Evolutionary conservation across 192 early-diverging fungal genomes (phyloP).

Genomic region (Coemansia sp.): DNA sequence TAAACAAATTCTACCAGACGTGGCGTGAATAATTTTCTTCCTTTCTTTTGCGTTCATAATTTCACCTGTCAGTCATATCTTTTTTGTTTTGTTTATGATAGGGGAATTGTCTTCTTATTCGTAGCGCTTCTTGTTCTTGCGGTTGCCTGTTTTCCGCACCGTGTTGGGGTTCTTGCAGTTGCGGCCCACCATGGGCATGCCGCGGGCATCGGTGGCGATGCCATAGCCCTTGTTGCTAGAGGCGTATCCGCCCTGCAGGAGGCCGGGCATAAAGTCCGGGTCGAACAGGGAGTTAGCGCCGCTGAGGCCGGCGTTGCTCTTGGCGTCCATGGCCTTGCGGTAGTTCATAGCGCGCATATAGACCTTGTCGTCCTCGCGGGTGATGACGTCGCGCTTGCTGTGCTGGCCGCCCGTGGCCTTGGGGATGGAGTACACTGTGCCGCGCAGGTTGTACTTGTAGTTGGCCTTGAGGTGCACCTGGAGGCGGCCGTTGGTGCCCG

Average conservation of each 20-base stretch:
- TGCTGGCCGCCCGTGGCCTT: conserved; percentile 76
- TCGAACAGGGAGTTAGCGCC: conserved; percentile 36
- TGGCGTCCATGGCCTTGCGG: conserved; percentile 28
- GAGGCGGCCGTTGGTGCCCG: conserved; percentile 77
- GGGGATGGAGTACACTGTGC: conserved; percentile 88
- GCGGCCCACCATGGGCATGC: conserved; percentile 62
- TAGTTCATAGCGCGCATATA: conserved; percentile 55
- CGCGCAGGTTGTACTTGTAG: conserved; percentile 86
- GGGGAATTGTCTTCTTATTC: conserved; percentile 2
- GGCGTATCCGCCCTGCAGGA: conserved; percentile 21
- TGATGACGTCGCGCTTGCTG: conserved; percentile 68
- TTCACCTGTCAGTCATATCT: not conserved
- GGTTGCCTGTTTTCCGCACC: conserved; percentile 52
- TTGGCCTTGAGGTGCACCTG: conserved; percentile 86
- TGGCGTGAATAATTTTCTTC: conserved; percentile 41
- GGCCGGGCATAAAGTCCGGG: conserved; percentile 38
- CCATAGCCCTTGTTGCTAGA: conserved; percentile 53
- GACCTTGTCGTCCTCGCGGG: conserved; percentile 91
- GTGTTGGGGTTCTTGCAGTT: conserved; percentile 73
- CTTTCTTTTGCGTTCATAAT: not conserved
- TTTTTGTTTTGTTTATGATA: not conserved
- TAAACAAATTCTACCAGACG: conserved; percentile 53
- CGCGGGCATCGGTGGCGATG: conserved; percentile 64
- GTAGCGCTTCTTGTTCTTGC: conserved; percentile 58
- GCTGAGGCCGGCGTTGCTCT: conserved; percentile 22